Conservation (phyloP, 345 rosid genomes). For the Salix arbutifolia region DNA sequence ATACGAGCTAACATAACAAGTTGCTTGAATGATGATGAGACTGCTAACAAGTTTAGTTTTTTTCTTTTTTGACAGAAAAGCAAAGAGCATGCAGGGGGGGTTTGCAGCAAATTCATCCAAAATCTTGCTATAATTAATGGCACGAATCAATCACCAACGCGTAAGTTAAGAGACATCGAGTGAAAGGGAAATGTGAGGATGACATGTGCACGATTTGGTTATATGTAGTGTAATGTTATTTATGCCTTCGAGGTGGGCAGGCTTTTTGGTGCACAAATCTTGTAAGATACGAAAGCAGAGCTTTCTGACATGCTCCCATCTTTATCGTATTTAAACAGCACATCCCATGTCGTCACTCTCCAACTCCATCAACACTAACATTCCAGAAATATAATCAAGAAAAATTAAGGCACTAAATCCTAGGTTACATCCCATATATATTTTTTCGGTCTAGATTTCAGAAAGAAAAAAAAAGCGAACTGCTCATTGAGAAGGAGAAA, state of each 20-base stretch:
- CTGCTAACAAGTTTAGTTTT: background rate
- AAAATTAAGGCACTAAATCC: background rate
- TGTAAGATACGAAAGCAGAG: conserved; percentile 39
- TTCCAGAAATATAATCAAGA: background rate
- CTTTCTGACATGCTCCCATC: conserved; percentile 22
- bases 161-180: background rate
- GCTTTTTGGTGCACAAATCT: conserved; percentile 22
- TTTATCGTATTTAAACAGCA: background rate
- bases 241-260: conserved; percentile 28
- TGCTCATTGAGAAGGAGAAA: too few species aligned
- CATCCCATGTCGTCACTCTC: conserved; percentile 16
- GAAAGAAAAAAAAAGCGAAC: too few species aligned
- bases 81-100: background rate
- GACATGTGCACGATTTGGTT: too few species aligned
- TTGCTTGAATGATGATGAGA: background rate
- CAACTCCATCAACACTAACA: background rate
- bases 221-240: background rate
- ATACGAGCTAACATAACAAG: too few species aligned
- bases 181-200: conserved; percentile 1
- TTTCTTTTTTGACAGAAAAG: background rate
- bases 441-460: too few species aligned
- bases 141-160: background rate
- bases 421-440: background rate
- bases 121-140: conserved; percentile 1
- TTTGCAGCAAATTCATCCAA: background rate